A percentile compares a stretch with the other conserved stretches of the same genome.
phyloP scores from a whole-genome alignment of 2,329 filamentous ascomycete species.

The Cryphonectria parasitica region DNA sequence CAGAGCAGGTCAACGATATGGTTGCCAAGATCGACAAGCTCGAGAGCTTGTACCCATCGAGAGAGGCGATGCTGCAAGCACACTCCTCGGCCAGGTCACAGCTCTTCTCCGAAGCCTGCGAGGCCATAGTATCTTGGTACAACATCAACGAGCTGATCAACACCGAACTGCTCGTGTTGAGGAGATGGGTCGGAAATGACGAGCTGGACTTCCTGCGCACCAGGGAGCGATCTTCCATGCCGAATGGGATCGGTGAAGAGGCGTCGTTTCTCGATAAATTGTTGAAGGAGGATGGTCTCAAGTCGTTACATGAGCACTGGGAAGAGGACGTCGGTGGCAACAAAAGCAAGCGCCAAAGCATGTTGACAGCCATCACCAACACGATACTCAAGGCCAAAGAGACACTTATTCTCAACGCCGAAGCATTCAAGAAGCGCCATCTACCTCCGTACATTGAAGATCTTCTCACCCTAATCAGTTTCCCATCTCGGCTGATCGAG shows the following conservation, averaged over 20 bases:
- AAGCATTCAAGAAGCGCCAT: constrained; percentile 84
- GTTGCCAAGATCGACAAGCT: constrained; percentile 89
- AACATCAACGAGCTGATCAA: constrained; percentile 97
- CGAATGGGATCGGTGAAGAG: constrained; percentile 81
- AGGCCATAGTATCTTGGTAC: constrained; percentile 92
- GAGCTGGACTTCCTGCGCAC: constrained; percentile 88
- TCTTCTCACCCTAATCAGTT: constrained; percentile 93
- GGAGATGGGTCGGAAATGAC: constrained; percentile 95
- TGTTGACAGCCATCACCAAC: constrained; percentile 80
- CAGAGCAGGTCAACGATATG: constrained; percentile 87
- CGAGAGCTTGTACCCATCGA: constrained; percentile 83
- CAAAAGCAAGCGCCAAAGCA: constrained; percentile 64
- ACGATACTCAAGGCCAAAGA: constrained; percentile 94
- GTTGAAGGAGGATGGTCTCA: constrained; percentile 92
- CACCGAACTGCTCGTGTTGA: constrained; percentile 86
- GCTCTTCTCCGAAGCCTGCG: constrained; percentile 79
- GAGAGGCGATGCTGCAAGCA: constrained; percentile 71
- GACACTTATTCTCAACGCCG: constrained; percentile 84
- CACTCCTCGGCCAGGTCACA: constrained; percentile 78
- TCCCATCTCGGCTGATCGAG: constrained; percentile 92
- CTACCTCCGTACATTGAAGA: constrained; percentile 97
- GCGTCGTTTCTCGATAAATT: constrained; percentile 92
- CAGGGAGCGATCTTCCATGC: constrained; percentile 68
- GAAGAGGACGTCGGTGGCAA: constrained; percentile 44
- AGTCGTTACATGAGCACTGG: constrained; percentile 81